These are phyloP conservation scores for Penicillium sp. DNA, from an alignment of 2,329 filamentous ascomycete genomes.

Conservation along the genomic window DNA sequence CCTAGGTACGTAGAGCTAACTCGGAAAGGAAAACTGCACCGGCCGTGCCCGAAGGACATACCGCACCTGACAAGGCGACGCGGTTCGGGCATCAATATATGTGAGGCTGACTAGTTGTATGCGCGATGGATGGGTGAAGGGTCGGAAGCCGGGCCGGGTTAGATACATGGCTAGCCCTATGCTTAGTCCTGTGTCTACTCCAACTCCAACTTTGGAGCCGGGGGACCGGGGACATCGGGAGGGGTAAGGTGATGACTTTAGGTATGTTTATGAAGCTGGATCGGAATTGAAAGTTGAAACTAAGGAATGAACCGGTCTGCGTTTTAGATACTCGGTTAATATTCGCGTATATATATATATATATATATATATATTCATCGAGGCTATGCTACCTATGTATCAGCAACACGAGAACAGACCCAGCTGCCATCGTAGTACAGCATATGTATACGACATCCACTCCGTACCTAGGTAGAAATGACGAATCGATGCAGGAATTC, in stretches of 20 bases:
- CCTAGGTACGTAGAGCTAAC: neutral
- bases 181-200: neutral
- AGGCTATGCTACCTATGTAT: too few relatives aligned
- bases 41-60: constrained; percentile 5
- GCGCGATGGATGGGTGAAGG: neutral
- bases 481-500: neutral
- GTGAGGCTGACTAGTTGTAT: constrained; percentile 2
- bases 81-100: constrained; percentile 10
- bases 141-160: neutral
- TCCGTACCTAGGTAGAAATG: neutral
- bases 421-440: neutral
- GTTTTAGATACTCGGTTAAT: too few relatives aligned
- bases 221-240: too few relatives aligned
- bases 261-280: too few relatives aligned
- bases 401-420: neutral
- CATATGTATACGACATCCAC: neutral
- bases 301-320: too few relatives aligned
- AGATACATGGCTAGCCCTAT: constrained; percentile 7
- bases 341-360: too few relatives aligned
- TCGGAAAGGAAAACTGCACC: neutral
- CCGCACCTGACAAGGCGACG: constrained; percentile 1
- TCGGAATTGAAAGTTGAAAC: too few relatives aligned
- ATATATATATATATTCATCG: too few relatives aligned
- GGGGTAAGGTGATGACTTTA: too few relatives aligned
- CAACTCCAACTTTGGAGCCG: too few relatives aligned